Evolutionary conservation across 345 rosid species (phyloP).

Genomic region (Gossypium raimondii): DNA sequence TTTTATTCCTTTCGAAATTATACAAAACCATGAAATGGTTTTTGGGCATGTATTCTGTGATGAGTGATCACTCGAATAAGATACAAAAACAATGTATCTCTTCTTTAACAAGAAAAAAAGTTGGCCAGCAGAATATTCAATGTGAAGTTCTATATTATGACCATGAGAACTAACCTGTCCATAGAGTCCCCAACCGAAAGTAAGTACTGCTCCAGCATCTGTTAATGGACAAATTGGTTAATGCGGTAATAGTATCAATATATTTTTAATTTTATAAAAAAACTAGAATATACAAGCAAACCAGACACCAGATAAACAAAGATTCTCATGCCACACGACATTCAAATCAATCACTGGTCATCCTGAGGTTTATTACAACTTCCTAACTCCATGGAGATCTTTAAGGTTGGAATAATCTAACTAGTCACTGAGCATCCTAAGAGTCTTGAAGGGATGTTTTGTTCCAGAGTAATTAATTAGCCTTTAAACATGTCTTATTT

Average conservation of each 20-base stretch:
- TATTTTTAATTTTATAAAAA: not conserved
- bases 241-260: not conserved
- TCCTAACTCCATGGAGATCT: not conserved
- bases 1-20: not conserved
- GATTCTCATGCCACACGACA: not conserved
- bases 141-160: not conserved
- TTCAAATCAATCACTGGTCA: not conserved
- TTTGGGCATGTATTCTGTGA: not conserved
- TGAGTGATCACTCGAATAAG: not conserved
- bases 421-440: not conserved
- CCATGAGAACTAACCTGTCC: conserved; percentile 58
- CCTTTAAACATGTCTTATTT: not conserved
- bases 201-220: conserved; percentile 69
- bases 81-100: not conserved
- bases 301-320: not conserved
- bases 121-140: not conserved
- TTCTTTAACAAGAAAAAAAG: not conserved
- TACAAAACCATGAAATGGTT: not conserved
- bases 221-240: not conserved
- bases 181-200: conserved; percentile 91
- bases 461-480: not conserved
- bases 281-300: not conserved
- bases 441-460: not conserved
- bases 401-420: not conserved
- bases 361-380: too few species aligned